phyloP scores from a whole-genome alignment of 768 basidiomycete species.

The Phaeolepiota aurea region DNA sequence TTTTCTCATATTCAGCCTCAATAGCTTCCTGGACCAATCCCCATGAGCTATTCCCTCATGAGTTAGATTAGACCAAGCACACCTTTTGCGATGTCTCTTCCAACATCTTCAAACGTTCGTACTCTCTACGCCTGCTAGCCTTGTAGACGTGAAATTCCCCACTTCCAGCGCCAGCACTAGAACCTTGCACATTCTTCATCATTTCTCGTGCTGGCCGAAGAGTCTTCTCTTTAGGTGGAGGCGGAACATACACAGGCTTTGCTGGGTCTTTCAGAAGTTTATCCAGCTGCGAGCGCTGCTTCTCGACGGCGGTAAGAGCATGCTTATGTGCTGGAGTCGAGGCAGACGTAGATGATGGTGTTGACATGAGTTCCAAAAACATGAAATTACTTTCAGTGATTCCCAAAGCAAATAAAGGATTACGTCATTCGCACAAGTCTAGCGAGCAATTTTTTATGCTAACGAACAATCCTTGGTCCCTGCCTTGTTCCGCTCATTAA shows the following conservation, averaged over 20 bases:
- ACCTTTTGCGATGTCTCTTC: slow-evolving; percentile 79
- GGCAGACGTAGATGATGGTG: slow-evolving; percentile 12
- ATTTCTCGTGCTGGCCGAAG: slow-evolving; percentile 82
- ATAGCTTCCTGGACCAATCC: slow-evolving; percentile 57
- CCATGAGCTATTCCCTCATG: slow-evolving; percentile 4
- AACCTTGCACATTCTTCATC: slow-evolving; percentile 99
- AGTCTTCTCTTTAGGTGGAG: slow-evolving; percentile 75
- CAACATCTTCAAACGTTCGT: slow-evolving; percentile 87
- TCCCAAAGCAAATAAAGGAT: background rate
- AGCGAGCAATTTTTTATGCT: no score
- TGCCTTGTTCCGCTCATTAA: no score
- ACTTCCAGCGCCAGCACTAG: slow-evolving; percentile 93
- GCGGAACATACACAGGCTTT: slow-evolving; percentile 73
- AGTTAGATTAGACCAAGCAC: slow-evolving; percentile 13
- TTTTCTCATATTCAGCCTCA: slow-evolving; percentile 65
- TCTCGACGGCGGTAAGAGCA: slow-evolving; percentile 45
- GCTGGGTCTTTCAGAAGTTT: slow-evolving; percentile 85
- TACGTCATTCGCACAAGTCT: no score
- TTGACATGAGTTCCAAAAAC: slow-evolving; percentile 3
- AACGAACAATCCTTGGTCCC: no score
- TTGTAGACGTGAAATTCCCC: slow-evolving; percentile 99
- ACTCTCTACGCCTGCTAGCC: slow-evolving; percentile 87
- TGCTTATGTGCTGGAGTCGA: slow-evolving; percentile 32
- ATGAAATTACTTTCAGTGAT: slow-evolving; percentile 1
- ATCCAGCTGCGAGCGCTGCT: slow-evolving; percentile 62